Evolutionary conservation across 148 eudicot species (phyloP), one percentile per base, ranked within the genome.

Genomic region (Camellia granthamiana): DNA sequence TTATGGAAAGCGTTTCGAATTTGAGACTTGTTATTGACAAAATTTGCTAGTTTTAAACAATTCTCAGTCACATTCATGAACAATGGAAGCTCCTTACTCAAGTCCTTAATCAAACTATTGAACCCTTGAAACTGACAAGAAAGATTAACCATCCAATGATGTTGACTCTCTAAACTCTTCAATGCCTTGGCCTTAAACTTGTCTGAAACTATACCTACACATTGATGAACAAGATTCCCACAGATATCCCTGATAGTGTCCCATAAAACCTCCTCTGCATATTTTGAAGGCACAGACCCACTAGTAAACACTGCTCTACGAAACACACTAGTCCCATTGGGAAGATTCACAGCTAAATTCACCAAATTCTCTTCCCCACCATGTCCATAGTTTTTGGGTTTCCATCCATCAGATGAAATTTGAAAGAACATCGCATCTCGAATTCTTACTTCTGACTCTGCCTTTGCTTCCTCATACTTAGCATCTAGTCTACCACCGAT

Each of bases 91-190:
- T 90, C 99, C 69, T 86, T 87, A 52, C 78, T 85, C 30, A 96
- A 93, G 78, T 96, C 98, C 87, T 96, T 91, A 68, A 96, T 88
- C 89, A 96, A 86, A 74, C 89, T 85, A 82, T 68, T 76, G 64
- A 96, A 87, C 15, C 90, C 99, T 60, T 88, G 95, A 81, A 81
- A 88, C 85, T 93, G 99, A 84, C 99, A 96, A 49, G 88, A 85
- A 52, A 93, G 88, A 62, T 96, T 96, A 44, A 96, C 87, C 99
- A 96, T 93, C 98, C 97, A 96, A 19, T 84, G 98, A 86, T 93
- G 85, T 74, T 88, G 97, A 79, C 69, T 73, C 86, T 96, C 99
- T 56, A 96, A 84, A 84, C 88, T 91, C 90, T 77, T 89, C 83
- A 96, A 88, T 8, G 94, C 93, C 74, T 90, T 80, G 77, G 83